These are phyloP conservation scores for Fusarium sp. DNA, from an alignment of 2,329 filamentous ascomycete species.

Conservation along the genomic window DNA sequence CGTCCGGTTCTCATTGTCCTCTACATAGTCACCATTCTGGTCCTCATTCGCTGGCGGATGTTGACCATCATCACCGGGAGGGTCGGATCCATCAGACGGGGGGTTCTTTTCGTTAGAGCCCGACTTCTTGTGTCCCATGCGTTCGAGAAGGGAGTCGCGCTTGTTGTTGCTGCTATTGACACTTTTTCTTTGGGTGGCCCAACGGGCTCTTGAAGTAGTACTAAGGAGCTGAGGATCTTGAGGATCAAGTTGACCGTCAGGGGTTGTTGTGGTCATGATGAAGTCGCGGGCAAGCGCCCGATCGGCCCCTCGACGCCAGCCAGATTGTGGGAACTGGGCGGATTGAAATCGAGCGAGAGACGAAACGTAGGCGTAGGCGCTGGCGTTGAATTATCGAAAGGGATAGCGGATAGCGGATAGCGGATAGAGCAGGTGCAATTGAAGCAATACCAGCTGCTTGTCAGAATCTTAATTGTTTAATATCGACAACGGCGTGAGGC, in stretches of 20 bases:
- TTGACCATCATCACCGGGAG: conserved; percentile 38
- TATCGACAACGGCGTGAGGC: conserved; percentile 16
- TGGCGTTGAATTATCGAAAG: conserved; percentile 21
- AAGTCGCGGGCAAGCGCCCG: conserved; percentile 52
- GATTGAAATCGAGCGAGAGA: conserved; percentile 26
- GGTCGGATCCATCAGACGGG: conserved; percentile 47
- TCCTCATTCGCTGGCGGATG: conserved; percentile 45
- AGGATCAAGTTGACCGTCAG: conserved; percentile 43
- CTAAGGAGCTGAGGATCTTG: conserved; percentile 28
- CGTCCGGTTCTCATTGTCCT: conserved; percentile 59
- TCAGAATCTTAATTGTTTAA: conserved; percentile 14
- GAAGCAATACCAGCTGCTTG: conserved; percentile 38
- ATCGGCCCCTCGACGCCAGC: conserved; percentile 51
- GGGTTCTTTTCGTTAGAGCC: conserved; percentile 75
- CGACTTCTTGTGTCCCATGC: conserved; percentile 71
- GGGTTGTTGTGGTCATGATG: conserved; percentile 48
- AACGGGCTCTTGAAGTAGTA: conserved; percentile 80
- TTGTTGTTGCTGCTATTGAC: conserved; percentile 80
- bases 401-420: background rate
- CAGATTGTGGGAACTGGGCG: conserved; percentile 44
- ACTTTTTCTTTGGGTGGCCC: conserved; percentile 91
- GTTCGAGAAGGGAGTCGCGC: conserved; percentile 82
- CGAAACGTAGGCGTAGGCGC: background rate
- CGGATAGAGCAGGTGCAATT: conserved; percentile 40
- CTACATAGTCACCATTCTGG: conserved; percentile 51